Evolutionary conservation across 2,329 filamentous ascomycete genomes (phyloP), one percentile per base, ranked within the genome.

Genomic region (Trichoderma pleuroti): DNA sequence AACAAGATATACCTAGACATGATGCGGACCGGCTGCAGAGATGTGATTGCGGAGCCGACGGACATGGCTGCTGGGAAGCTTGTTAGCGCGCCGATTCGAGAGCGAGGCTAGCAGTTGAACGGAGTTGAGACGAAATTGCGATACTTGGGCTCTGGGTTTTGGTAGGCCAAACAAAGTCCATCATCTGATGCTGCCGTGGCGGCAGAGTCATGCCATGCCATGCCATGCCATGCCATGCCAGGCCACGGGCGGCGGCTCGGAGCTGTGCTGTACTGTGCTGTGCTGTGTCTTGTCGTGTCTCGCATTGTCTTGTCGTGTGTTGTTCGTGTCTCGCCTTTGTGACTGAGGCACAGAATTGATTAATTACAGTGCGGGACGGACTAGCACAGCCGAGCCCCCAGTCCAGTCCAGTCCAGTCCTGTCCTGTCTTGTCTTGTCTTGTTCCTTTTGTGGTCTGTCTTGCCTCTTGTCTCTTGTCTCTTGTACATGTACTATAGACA

Each of bases 31-130:
- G 49, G 66, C 30, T 18, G 16, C 28, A 49, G 36, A 61, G 66
- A 68, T 68, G 66, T 61, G 66, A 68, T 63, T 63, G 42, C 56
- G 66, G 30, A 62, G 57, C 42, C 36, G 5, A 32, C 46, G 63
- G 63, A 10, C 49, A 67, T 57, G 64, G 30, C 18, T 56, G 66
- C 56, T 60, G 46, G 59, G 67, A 52, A 54, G 12, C 24, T 11
- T 63, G 67, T 54, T 70, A 70, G 67, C 30, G 67, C 59, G 30
- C 16, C 30, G 59, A 59, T 30, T 36, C 34, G 30, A 62, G 26
- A 46, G 32, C 26, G 68, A 70, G 49, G 8, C 49, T 64, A 57
- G 61, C 12, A 18, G 32, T 46, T n/a, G 26, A 24, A 21, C 39
- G 36, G 54, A 56, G 21, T 28, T 24, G 28, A n/a, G 56, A 46